Evolutionary conservation across 305 asterid species (phyloP).

Genomic region (Plantago rigida): DNA sequence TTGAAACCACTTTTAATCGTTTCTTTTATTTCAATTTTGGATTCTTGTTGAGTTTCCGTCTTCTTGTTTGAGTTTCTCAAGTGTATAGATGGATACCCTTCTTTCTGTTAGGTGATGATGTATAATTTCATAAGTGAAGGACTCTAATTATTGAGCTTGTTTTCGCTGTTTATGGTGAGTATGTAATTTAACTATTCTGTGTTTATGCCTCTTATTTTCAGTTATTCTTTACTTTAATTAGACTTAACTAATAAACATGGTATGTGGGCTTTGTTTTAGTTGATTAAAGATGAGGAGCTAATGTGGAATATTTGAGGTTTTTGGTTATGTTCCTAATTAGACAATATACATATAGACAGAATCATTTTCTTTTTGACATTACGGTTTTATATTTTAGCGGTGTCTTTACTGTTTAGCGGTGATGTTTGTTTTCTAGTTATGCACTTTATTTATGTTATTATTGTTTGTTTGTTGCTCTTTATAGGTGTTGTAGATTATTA

Average conservation of each 20-base stretch:
- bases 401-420: no score
- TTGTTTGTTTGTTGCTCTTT: slow-evolving; percentile 17
- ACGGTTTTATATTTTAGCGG: no score
- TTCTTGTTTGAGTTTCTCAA: neutral
- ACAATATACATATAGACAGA: no score
- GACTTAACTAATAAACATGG: no score
- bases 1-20: neutral
- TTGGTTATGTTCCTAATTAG: no score
- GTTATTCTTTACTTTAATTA: no score
- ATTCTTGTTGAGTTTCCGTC: neutral
- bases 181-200: neutral
- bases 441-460: slow-evolving; percentile 6
- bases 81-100: neutral
- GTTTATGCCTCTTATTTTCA: no score
- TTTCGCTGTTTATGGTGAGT: slow-evolving; percentile 8
- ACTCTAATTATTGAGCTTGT: slow-evolving; percentile 11
- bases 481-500: slow-evolving; percentile 1
- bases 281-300: no score
- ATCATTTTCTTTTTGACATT: no score
- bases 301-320: no score
- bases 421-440: neutral
- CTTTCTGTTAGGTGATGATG: neutral
- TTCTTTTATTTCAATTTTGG: neutral
- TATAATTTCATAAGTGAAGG: neutral
- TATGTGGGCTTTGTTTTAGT: no score